A percentile compares a stretch with the other conserved stretches of the same genome.
Conservation (phyloP, 371 early-diverging fungal species). For the Mucor plumbeus region DNA sequence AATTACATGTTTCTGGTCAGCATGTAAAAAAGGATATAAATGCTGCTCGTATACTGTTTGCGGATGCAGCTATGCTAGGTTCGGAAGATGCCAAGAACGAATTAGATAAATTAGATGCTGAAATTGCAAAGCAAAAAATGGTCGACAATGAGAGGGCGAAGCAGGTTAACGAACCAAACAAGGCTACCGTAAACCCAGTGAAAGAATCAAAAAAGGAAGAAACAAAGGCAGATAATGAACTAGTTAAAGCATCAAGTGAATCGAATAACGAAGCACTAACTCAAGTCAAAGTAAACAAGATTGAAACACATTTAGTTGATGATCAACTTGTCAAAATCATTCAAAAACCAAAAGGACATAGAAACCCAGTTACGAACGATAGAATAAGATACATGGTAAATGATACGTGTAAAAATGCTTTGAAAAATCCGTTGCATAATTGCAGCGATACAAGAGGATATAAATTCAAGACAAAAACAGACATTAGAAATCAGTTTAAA, state of each 20-base stretch:
- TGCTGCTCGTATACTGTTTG: not conserved
- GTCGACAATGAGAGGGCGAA: no score
- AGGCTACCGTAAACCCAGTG: not conserved
- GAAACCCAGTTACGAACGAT: not conserved
- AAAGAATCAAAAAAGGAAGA: not conserved
- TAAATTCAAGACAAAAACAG: not conserved
- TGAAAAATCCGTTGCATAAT: no score
- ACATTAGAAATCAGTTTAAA: not conserved
- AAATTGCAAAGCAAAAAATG: not conserved
- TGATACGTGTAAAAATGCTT: not conserved
- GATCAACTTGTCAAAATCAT: not conserved
- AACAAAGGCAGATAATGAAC: not conserved
- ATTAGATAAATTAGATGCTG: not conserved
- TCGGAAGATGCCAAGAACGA: not conserved
- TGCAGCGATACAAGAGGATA: not conserved
- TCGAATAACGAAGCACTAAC: not conserved
- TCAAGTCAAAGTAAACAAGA: not conserved
- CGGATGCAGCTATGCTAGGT: not conserved
- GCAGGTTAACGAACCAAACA: not conserved
- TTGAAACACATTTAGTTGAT: not conserved
- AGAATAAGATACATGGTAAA: not conserved
- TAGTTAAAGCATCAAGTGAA: not conserved
- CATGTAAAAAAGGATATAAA: not conserved
- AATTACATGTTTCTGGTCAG: not conserved
- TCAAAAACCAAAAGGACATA: not conserved